phyloP scores from a whole-genome alignment of 148 eudicot genomes.

The Talinum fruticosum region DNA sequence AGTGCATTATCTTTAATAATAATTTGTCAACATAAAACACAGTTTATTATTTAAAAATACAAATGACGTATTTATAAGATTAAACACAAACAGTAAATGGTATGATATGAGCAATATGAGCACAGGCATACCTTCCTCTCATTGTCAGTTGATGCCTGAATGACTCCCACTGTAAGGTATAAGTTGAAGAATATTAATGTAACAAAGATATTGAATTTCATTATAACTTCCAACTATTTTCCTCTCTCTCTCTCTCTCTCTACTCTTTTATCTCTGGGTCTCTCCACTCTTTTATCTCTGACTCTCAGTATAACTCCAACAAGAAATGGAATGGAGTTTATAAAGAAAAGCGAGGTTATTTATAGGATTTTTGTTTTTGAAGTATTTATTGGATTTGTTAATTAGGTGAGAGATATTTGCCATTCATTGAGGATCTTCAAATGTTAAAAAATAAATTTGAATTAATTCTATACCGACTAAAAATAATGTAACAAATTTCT shows the following conservation, averaged over 20 bases:
- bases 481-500: background rate
- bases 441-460: background rate
- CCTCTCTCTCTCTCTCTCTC: background rate
- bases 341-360: background rate
- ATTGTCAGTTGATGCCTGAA: slow-evolving; percentile 26
- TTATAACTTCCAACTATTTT: slow-evolving; percentile 1
- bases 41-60: background rate
- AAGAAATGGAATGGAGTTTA: background rate
- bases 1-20: too few relatives aligned
- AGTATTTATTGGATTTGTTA: slow-evolving; percentile 9
- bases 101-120: background rate
- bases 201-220: slow-evolving; percentile 12
- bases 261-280: background rate
- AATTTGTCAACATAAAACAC: too few relatives aligned
- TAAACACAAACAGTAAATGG: background rate
- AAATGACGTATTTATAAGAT: background rate
- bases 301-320: background rate
- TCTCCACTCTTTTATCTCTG: background rate
- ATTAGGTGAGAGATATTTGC: slow-evolving; percentile 6
- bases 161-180: slow-evolving; percentile 16
- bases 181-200: slow-evolving; percentile 20
- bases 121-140: slow-evolving; percentile 40
- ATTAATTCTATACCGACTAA: slow-evolving; percentile 1
- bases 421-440: slow-evolving; percentile 23
- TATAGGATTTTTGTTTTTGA: too few relatives aligned